Conservation (phyloP, 2,329 filamentous ascomycete genomes). For the Paracorniculantispora psalliotae region DNA sequence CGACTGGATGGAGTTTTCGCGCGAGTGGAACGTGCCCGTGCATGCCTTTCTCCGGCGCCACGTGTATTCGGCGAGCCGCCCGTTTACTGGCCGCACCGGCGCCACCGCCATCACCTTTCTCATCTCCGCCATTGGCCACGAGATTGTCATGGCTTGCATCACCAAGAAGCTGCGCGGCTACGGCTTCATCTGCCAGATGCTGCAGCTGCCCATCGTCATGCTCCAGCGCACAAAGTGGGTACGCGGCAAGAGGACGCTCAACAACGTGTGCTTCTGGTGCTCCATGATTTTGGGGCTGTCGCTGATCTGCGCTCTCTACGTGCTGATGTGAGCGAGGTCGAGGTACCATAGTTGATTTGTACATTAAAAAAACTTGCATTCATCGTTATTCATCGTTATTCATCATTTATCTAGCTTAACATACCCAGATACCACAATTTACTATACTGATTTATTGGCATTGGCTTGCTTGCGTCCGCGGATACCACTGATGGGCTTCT, state of each 20-base stretch:
- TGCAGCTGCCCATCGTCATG: slow-evolving; percentile 92
- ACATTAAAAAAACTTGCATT: background rate
- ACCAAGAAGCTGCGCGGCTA: slow-evolving; percentile 95
- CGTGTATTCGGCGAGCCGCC: slow-evolving; percentile 80
- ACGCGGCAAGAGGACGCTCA: slow-evolving; percentile 68
- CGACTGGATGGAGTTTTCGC: slow-evolving; percentile 92
- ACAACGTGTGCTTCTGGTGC: slow-evolving; percentile 87
- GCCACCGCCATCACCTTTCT: slow-evolving; percentile 90
- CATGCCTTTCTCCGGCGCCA: slow-evolving; percentile 93
- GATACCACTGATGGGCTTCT: too few relatives aligned
- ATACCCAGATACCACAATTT: background rate
- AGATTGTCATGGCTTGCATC: slow-evolving; percentile 96
- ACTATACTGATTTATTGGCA: background rate
- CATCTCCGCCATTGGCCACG: slow-evolving; percentile 83
- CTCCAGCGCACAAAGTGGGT: slow-evolving; percentile 78
- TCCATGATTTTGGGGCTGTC: slow-evolving; percentile 85
- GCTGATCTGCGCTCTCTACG: slow-evolving; percentile 56
- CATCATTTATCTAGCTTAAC: slow-evolving; percentile 2
- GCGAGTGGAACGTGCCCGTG: slow-evolving; percentile 97
- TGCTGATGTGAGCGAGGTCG: slow-evolving; percentile 34
- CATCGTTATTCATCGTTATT: too few relatives aligned
- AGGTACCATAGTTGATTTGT: slow-evolving; percentile 27
- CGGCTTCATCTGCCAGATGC: slow-evolving; percentile 91
- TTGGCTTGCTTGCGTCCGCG: too few relatives aligned
- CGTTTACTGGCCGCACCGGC: slow-evolving; percentile 67